A percentile compares a stretch with the other conserved stretches of the same genome.
Conservation (phyloP, 805 yeast species). For the Yarrowia bubula region DNA sequence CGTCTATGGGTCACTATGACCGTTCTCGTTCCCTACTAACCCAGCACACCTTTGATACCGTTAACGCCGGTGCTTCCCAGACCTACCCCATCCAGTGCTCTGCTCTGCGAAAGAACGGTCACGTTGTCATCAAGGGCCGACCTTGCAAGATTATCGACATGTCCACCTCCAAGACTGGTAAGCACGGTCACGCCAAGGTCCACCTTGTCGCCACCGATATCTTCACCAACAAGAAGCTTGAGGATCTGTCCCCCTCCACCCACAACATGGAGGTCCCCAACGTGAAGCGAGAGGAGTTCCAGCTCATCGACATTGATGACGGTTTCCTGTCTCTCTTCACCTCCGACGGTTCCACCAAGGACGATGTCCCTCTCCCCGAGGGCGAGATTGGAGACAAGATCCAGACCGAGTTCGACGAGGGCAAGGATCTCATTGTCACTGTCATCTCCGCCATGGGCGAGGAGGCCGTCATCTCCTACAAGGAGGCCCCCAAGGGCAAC, state of each 20-base stretch:
- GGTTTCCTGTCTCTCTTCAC: conserved; percentile 97
- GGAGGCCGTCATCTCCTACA: conserved; percentile 98
- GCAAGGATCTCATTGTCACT: conserved; percentile 96
- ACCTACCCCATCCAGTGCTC: conserved; percentile 99
- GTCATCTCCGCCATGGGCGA: conserved; percentile 98
- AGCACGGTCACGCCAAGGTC: conserved; percentile 99
- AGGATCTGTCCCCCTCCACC: conserved; percentile 99
- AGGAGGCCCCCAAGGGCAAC: conserved; percentile 86
- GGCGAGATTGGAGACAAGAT: conserved; percentile 94
- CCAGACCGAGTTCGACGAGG: conserved; percentile 93
- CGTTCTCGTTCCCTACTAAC: conserved; percentile 4
- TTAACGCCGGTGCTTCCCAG: conserved; percentile 97
- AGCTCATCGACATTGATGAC: conserved; percentile 94
- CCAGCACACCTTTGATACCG: conserved; percentile 94
- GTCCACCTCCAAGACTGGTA: conserved; percentile 99
- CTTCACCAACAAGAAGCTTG: conserved; percentile 98
- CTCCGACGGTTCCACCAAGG: conserved; percentile 97
- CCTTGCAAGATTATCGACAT: conserved; percentile 99
- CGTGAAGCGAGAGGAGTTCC: conserved; percentile 93
- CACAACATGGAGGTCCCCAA: conserved; percentile 99
- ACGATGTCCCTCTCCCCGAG: conserved; percentile 97
- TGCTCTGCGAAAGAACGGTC: conserved; percentile 99
- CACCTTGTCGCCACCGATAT: conserved; percentile 98
- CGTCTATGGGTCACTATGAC: too few relatives aligned
- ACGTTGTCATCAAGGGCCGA: conserved; percentile 97